These are phyloP conservation scores for Globisporangium perplexum DNA, from an alignment of 352 stramenopile genomes.

Conservation along the genomic window DNA sequence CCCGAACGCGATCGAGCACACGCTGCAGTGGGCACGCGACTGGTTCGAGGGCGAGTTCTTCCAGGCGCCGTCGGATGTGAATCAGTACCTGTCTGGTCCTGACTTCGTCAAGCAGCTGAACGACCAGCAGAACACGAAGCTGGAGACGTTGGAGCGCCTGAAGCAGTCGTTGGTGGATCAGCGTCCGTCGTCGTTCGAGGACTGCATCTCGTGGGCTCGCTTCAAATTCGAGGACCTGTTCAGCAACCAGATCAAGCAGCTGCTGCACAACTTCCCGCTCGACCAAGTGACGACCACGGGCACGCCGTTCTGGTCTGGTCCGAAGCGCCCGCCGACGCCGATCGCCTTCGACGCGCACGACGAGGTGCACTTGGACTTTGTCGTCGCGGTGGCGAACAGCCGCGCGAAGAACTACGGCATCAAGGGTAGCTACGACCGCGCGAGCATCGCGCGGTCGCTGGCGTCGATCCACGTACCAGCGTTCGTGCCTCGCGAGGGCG, in stretches of 20 bases:
- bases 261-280: constrained; percentile 98
- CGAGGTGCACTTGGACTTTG: constrained; percentile 93
- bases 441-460: constrained; percentile 69
- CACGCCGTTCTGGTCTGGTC: constrained; percentile 98
- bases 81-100: constrained; percentile 84
- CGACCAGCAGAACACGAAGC: constrained; percentile 96
- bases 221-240: constrained; percentile 98
- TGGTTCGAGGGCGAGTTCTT: constrained; percentile 99
- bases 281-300: constrained; percentile 96
- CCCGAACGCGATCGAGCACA: constrained; percentile 99
- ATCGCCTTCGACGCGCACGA: constrained; percentile 92
- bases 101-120: constrained; percentile 92
- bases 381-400: constrained; percentile 94
- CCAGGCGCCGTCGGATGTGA: constrained; percentile 95
- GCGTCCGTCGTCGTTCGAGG: constrained; percentile 91
- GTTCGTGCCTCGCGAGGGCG: constrained; percentile 92
- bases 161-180: constrained; percentile 92
- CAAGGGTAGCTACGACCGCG: constrained; percentile 48
- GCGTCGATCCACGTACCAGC: constrained; percentile 88
- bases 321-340: constrained; percentile 94
- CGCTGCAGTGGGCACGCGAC: constrained; percentile 97
- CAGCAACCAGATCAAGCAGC: constrained; percentile 96
- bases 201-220: constrained; percentile 97
- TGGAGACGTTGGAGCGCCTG: constrained; percentile 94
- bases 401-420: constrained; percentile 95